Base-by-base conservation (phyloP, 257 asterid species). In the Solanum lycopersicoides region DNA sequence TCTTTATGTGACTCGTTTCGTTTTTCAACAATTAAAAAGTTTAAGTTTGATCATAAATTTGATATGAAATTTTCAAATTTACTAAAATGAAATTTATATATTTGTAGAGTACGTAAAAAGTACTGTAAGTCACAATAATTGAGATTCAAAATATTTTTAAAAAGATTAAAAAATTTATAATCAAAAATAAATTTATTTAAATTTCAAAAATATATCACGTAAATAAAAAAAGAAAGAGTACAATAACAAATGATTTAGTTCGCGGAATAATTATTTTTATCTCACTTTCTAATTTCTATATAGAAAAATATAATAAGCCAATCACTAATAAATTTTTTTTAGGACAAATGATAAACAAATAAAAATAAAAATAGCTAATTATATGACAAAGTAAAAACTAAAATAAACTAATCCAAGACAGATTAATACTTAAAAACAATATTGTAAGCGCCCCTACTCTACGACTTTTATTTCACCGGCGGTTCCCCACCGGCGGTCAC, bases 151-250 rank as follows among this genome's bases (percentile, higher is more conserved):
- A 50, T 50, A 50, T 50, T 50, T 50, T 50, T 50, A 5, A 6
- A 50, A 41, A 47, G 14, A 47, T 7, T 0, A 45, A 45, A 50
- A 47, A 0, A 2, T 2, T 14, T 47, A 5, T 20, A 14, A 0
- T 47, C 0, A 13, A 47, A 4, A 0, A 47, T 5, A 47, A 6
- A 47, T 0, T 14, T 14, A 0, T 47, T 47, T 14, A 47, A 5
- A 47, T 13, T 7, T 14, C 1, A 0, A 47, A 50, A 14, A 50
- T 5, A 0, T 50, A 7, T 50, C 59, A 50, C 0, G 1, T 50
- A 47, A 47, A 50, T 50, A 2, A 0, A 50, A 0, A 50, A 6
- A 2, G n/a, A 50, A 39, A 39, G 2, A 39, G 0, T 50, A 50
- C 9, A 16, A 16, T 53, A 53, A 53, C 0, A 0, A 53, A 53